A percentile compares a stretch with the other conserved stretches of the same genome.
These are phyloP conservation scores for Saccharomyces hybrid DNA, from an alignment of 1,139 yeast genomes.

Conservation along the genomic window DNA sequence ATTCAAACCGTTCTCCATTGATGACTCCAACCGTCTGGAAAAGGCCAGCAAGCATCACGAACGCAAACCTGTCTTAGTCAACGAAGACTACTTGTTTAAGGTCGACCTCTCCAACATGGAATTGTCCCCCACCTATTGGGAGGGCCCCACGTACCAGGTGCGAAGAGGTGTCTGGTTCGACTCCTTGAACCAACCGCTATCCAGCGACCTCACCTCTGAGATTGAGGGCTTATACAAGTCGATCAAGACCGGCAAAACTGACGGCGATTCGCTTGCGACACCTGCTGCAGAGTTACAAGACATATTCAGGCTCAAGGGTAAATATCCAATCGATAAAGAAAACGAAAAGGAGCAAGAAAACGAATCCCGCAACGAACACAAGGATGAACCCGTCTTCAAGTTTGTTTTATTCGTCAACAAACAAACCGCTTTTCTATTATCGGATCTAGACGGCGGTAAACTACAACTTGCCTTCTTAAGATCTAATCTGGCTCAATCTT, in stretches of 20 bases:
- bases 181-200: conserved; percentile 53
- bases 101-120: conserved; percentile 53
- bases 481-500: conserved; percentile 22
- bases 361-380: conserved; percentile 4
- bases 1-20: conserved; percentile 60
- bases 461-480: conserved; percentile 30
- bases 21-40: conserved; percentile 61
- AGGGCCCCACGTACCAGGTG: conserved; percentile 78
- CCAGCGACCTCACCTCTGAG: conserved; percentile 43
- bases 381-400: conserved; percentile 12
- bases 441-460: conserved; percentile 32
- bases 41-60: conserved; percentile 4
- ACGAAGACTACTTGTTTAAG: conserved; percentile 72
- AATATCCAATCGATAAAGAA: conserved; percentile 24
- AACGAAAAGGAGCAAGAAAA: conserved; percentile 7
- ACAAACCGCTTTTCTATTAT: conserved; percentile 34
- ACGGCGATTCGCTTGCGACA: conserved; percentile 15
- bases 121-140: conserved; percentile 76
- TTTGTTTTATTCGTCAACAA: conserved; percentile 34
- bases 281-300: conserved; percentile 1
- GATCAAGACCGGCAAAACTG: conserved; percentile 23
- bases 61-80: conserved; percentile 45
- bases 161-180: conserved; percentile 83
- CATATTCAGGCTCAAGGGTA: conserved; percentile 3
- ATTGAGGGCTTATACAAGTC: conserved; percentile 49